Evolutionary conservation across 2,329 filamentous ascomycete genomes (phyloP).

Genomic region (Aureobasidium leucospermi): DNA sequence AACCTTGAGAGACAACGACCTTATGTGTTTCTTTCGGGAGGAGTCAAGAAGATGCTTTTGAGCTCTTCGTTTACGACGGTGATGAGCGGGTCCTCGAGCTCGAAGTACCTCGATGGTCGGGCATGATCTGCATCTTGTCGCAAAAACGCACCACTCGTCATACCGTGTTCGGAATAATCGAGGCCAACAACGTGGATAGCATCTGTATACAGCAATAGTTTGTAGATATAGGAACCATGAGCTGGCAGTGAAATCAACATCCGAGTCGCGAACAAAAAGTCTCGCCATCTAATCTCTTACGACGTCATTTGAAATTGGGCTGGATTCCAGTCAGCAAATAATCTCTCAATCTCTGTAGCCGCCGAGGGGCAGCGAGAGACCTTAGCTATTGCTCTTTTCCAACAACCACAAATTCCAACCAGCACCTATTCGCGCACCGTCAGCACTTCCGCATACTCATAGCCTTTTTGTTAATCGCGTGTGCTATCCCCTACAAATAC

Average conservation of each 20-base stretch:
- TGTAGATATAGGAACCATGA: neutral
- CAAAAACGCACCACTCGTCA: neutral
- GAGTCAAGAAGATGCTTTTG: neutral
- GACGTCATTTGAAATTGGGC: conserved; percentile 10
- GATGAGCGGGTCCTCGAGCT: neutral
- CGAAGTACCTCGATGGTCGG: neutral
- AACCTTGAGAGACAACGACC: no score
- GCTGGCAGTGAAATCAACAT: neutral
- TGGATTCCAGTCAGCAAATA: neutral
- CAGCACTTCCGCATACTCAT: neutral
- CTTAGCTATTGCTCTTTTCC: neutral
- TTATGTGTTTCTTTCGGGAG: no score
- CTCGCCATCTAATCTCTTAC: conserved; percentile 2
- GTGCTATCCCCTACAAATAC: neutral
- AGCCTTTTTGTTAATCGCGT: neutral
- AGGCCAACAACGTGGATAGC: neutral
- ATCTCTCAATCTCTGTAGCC: neutral
- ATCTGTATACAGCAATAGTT: neutral
- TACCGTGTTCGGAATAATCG: neutral
- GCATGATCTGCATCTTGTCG: neutral
- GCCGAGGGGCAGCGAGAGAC: conserved; percentile 1
- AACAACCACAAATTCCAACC: neutral
- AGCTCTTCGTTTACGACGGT: neutral
- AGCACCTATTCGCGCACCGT: neutral
- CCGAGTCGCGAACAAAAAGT: neutral